Base-by-base conservation (phyloP, 345 rosid genomes). In the Aquilaria sinensis region DNA sequence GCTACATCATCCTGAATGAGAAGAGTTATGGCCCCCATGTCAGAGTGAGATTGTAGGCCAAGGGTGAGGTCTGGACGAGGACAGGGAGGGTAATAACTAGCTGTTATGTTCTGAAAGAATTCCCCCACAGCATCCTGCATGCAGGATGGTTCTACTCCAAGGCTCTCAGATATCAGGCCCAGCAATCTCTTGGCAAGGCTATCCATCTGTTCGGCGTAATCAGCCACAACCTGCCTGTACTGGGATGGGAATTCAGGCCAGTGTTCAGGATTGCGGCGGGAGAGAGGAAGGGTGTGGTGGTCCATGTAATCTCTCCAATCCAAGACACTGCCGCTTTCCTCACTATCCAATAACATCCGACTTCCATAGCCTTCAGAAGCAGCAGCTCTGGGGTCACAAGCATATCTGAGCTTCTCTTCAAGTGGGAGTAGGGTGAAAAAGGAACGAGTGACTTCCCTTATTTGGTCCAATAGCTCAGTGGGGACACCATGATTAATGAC, bases 281-380 rank as follows among this genome's bases (percentile, higher is more conserved):
- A 80, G 66, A 81, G 82, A 33, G 98, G 97, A 14, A 89, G 68
- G 0, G 92, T 81, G 63, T 92, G 98, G 76, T 89, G 96, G 61
- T 92, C 96, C 12, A 89, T 89, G 81, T 87, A 92, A 47, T 93
- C 98, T 65, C 98, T 87, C 98, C 97, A 93, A 64, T 89, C 98
- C 67, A 89, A 72, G 15, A 87, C 85, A 43, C 65, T 71, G 60
- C 76, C 81, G 13, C 63, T 61, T 12, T 74, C 63, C 10, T 77
- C 32, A 31, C 74, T 57, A 37, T 37, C 43, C 0, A 73, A 71
- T 37, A 93, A 81, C 98, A 89, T 84, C 33, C 84, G 82, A 67
- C 90, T 87, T 0, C 96, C 96, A 10, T 89, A 93, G 0, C 98
- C 98, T 59, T 93, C 81, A 5, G 96, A 80, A 11, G 97, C 96